Evolutionary conservation across 495 filamentous ascomycete species (phyloP), one percentile per base, ranked within the genome.

Genomic region (Xylaria venustula): DNA sequence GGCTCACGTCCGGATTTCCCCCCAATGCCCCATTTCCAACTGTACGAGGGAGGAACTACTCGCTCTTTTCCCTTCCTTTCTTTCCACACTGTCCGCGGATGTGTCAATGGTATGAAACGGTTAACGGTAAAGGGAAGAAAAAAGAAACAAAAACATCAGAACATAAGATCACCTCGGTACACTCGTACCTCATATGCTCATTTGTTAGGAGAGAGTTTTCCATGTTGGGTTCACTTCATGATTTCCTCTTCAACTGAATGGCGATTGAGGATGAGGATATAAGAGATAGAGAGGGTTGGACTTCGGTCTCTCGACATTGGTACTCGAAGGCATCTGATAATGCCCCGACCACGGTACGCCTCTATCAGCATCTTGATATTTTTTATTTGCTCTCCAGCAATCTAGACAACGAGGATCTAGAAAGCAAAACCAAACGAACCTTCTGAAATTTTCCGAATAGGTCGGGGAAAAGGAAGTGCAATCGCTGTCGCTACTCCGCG

Each of bases 321-420:
- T 93, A 93, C 61, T 85, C 78, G 36, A 88, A 88, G 67, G 90
- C 88, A 2, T 84, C 87, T 15, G 87, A 92, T 60, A 83, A 82
- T 23, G 86, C 75, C 34, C 88, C 90, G 0, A 78, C 80, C 5
- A 78, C 87, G 30, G 90, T 90, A 0, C 76, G 90, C 0, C 77
- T 93, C 11, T 90, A 91, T 58, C 90, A 93, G 71, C 90, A 93
- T 67, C 81, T 93, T 9, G 90, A 34, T 11, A 11, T 34, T 34
- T 11, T 11, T 34, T 34, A 5, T 34, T 11, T 34, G 30, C 30
- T 5, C 11, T 34, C 30, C 5, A 11, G 11, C 11, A 5, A 11
- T 34, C 5, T 53, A 12, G 36, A 53, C 15, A 5, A 25, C n/a
- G 37, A 53, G 4, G 20, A 7, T 7, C 12, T 1, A 1, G 36